Percentiles rank a stretch among this genome's conserved stretches.
Evolutionary conservation across 1,284 basidiomycete genomes (phyloP).

Genomic region (Mycena citricolor): DNA sequence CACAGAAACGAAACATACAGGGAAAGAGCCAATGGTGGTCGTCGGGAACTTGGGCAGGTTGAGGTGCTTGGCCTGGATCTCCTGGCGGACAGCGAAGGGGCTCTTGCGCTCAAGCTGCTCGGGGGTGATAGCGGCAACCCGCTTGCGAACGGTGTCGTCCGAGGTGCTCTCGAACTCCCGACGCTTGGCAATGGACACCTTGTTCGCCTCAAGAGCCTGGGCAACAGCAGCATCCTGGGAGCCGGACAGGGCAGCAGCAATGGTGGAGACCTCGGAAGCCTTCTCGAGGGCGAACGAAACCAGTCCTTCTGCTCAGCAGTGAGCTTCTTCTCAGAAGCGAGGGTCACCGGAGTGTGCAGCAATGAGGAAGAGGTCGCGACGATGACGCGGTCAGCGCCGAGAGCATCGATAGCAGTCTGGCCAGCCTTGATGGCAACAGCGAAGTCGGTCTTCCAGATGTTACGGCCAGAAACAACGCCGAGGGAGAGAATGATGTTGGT

Average conservation of each 20-base stretch:
- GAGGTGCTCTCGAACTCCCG: slow-evolving; percentile 96
- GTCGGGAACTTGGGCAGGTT: slow-evolving; percentile 97
- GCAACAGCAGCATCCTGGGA: slow-evolving; percentile 75
- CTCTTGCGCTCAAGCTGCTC: slow-evolving; percentile 90
- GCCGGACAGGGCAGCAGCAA: slow-evolving; percentile 81
- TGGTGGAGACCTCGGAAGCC: slow-evolving; percentile 85
- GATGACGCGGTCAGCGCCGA: slow-evolving; percentile 88
- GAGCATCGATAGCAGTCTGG: slow-evolving; percentile 81
- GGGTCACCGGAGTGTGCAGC: slow-evolving; percentile 96
- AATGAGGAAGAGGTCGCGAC: slow-evolving; percentile 97
- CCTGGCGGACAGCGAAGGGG: slow-evolving; percentile 86
- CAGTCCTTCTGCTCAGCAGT: slow-evolving; percentile 92
- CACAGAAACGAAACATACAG: slow-evolving; percentile 45
- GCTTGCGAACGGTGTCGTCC: slow-evolving; percentile 94
- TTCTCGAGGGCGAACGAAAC: slow-evolving; percentile 99
- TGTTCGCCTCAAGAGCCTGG: slow-evolving; percentile 84
- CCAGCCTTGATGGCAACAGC: slow-evolving; percentile 79
- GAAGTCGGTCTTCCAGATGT: slow-evolving; percentile 99
- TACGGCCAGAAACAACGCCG: slow-evolving; percentile 96
- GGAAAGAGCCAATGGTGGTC: slow-evolving; percentile 99
- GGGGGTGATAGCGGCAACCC: slow-evolving; percentile 88
- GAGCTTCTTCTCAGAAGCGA: slow-evolving; percentile 92
- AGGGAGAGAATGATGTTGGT: slow-evolving; percentile 87
- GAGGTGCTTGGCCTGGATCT: slow-evolving; percentile 88
- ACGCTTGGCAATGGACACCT: slow-evolving; percentile 89